Conservation (phyloP, 345 rosid species). For the Noccaea caerulescens region DNA sequence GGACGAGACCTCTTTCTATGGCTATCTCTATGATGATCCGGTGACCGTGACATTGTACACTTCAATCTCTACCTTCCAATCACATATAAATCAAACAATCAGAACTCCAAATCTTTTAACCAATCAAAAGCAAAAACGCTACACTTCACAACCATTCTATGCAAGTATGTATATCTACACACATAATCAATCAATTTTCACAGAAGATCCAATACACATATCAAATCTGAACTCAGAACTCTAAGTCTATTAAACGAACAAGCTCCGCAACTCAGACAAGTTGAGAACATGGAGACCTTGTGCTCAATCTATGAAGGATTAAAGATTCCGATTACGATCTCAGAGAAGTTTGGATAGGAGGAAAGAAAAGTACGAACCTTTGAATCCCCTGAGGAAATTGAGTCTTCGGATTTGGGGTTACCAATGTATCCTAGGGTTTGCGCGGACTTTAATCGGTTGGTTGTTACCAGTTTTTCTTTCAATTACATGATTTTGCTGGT, state of each 20-base stretch:
- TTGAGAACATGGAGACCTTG: not conserved
- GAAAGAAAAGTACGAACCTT: not conserved
- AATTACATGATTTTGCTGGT: not conserved
- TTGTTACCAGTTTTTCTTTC: not conserved
- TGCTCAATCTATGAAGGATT: conserved; percentile 9
- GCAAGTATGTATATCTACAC: not conserved
- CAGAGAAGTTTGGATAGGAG: not conserved
- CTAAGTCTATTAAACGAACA: conserved; percentile 14
- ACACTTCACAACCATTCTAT: conserved; percentile 1
- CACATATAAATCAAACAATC: conserved; percentile 12
- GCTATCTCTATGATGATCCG: conserved; percentile 86
- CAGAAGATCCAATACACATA: not conserved
- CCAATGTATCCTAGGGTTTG: conserved; percentile 29
- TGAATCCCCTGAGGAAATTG: conserved; percentile 23
- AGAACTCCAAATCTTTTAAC: conserved; percentile 4
- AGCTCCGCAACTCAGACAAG: not conserved
- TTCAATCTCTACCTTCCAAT: conserved; percentile 31
- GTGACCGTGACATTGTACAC: conserved; percentile 56
- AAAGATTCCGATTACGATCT: conserved; percentile 23
- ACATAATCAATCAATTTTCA: conserved; percentile 5
- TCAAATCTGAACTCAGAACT: not conserved
- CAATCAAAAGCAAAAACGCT: not conserved
- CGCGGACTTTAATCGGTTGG: conserved; percentile 24
- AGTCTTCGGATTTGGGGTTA: conserved; percentile 29
- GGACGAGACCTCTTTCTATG: conserved; percentile 78